These are phyloP conservation scores for Paxillus ammoniavirescens DNA, from an alignment of 768 basidiomycete genomes.

Conservation along the genomic window DNA sequence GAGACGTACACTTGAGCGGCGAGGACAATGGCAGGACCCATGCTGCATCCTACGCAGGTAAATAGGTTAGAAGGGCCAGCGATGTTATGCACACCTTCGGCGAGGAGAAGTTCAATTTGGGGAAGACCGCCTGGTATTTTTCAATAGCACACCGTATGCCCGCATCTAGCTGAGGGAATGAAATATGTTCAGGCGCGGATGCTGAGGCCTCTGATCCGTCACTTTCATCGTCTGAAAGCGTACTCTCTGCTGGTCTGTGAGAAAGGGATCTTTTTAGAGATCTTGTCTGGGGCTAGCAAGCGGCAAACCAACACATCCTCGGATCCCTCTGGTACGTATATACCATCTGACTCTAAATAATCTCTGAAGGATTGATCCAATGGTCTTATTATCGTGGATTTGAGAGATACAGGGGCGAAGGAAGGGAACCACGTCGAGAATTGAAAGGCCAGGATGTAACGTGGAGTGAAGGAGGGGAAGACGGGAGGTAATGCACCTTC, in stretches of 20 bases:
- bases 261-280: not conserved
- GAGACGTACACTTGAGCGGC: constrained; percentile 83
- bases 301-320: constrained; percentile 61
- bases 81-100: constrained; percentile 60
- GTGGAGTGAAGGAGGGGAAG: constrained; percentile 52
- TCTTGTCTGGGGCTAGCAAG: not conserved
- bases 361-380: constrained; percentile 59
- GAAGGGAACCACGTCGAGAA: constrained; percentile 84
- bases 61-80: not conserved
- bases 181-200: constrained; percentile 40
- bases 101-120: constrained; percentile 96
- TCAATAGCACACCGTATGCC: constrained; percentile 64
- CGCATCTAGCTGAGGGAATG: constrained; percentile 82
- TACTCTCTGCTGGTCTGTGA: constrained; percentile 49
- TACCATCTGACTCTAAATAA: constrained; percentile 83
- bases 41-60: constrained; percentile 67
- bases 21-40: constrained; percentile 87
- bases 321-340: constrained; percentile 79
- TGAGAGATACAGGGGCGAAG: constrained; percentile 63
- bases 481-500: not conserved
- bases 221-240: constrained; percentile 58
- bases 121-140: constrained; percentile 82
- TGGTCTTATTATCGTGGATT: constrained; percentile 73
- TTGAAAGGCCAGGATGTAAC: constrained; percentile 69
- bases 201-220: constrained; percentile 38